Conservation (phyloP, 164 flowering plant genomes). For the Brasenia schreberi region DNA sequence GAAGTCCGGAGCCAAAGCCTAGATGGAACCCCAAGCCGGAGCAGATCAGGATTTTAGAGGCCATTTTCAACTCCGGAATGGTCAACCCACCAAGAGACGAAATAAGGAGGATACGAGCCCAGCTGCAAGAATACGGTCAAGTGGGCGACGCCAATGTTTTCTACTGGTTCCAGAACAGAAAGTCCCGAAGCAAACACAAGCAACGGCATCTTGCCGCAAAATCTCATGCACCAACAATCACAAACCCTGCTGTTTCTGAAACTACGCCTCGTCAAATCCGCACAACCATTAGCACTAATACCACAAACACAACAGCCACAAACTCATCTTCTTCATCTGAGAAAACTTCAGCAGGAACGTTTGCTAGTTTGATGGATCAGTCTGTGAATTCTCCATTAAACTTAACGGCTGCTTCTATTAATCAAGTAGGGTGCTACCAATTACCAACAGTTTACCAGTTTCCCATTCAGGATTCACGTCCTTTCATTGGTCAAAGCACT, state of each 20-base stretch:
- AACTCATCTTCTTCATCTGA: slow-evolving; percentile 60
- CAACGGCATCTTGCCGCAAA: slow-evolving; percentile 20
- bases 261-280: not conserved
- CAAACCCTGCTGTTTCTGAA: not conserved
- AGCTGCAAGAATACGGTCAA: slow-evolving; percentile 81
- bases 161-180: slow-evolving; percentile 99
- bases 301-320: slow-evolving; percentile 14
- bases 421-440: slow-evolving; percentile 16
- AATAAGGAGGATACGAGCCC: slow-evolving; percentile 75
- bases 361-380: not conserved
- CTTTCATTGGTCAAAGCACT: not conserved
- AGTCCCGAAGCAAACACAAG: slow-evolving; percentile 88
- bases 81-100: slow-evolving; percentile 98
- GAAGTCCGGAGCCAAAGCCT: slow-evolving; percentile 94
- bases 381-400: slow-evolving; percentile 9
- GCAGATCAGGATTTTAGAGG: slow-evolving; percentile 84
- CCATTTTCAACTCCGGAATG: slow-evolving; percentile 96
- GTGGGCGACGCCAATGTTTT: slow-evolving; percentile 98
- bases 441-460: not conserved
- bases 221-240: not conserved
- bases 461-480: not conserved
- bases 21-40: slow-evolving; percentile 98
- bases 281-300: no score
- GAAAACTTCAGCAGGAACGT: slow-evolving; percentile 27
- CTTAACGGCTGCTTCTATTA: slow-evolving; percentile 37